Base-by-base conservation (phyloP, 2,329 filamentous ascomycete species). In the Aspergillus sp. region DNA sequence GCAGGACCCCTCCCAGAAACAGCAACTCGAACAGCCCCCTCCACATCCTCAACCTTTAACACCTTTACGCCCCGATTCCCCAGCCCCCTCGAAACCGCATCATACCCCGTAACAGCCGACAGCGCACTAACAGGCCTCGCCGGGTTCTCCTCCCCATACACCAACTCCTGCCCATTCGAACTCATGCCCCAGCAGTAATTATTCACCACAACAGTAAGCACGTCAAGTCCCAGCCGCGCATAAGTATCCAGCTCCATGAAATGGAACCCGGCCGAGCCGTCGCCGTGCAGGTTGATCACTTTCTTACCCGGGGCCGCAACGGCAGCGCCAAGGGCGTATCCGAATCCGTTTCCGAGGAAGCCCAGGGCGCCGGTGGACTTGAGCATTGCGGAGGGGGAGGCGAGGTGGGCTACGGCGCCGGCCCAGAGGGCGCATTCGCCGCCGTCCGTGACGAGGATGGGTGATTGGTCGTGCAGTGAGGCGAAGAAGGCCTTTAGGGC, bases 181-280 rank as follows among this genome's bases (percentile, higher is more conserved):
- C 69, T 74, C 77, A 80, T 80, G 13, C 78, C 78, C 78, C 78
- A 80, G 32, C 68, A 70, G 49, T 68, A 70, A 55, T 80, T 80
- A 60, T 80, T 80, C 2, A 75, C 68, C 0, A 80, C 66, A 2
- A 80, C 66, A 0, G 78, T 80, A 39, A 80, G 49, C 5, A 80
- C 67, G 6, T 73, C 70, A 26, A 79, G 64, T 1, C 67, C 63
- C 58, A 76, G 73, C 20, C 76, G 70, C 36, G 72, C 72, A 58
- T 73, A 79, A 3, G 77, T 80, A 56, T 80, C 78, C 2, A 80
- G 70, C 59, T 80, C 78, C 53, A 74, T 73, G 43, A 80, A 66
- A 56, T 80, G 74, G 62, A 80, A 78, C 1, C 78, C 78, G 1
- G 74, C 76, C 15, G 68, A 72, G 5, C 77, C 78, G 59, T 81